Base-by-base conservation (phyloP, 2,329 filamentous ascomycete species). In the Parastagonospora nodorum region DNA sequence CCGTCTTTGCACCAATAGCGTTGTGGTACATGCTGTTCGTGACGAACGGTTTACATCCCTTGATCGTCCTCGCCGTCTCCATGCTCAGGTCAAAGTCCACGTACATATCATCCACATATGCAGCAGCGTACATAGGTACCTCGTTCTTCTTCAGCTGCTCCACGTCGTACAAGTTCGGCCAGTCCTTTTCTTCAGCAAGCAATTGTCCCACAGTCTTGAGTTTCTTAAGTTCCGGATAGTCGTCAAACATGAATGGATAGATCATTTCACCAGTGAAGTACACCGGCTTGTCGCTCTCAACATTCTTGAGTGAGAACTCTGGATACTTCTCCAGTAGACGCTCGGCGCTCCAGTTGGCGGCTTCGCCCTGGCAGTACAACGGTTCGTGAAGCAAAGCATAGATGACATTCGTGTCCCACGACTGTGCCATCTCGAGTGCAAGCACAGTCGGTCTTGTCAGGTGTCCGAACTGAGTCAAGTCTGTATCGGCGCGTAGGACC, bases 231-330 rank as follows among this genome's bases (percentile, higher is more conserved):
- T 95, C 91, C 1, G 84, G 79, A 66, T 90, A 93, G 12, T 87
- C 87, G 32, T 92, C 85, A 60, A 96, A 92, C 80, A 92, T 89
- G 73, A 89, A 88, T 1, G 89, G 88, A 71, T 86, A 96, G 43
- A 96, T 84, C 91, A 96, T 97, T 76, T 97, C 93, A 52, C 92
- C 92, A 0, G 90, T 91, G 75, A 97, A 96, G 72, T 83, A 89
- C 16, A 94, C 77, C 0, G 87, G 86, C 2, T 76, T 68, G 5
- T 77, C 71, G 0, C 69, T 69, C 8, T 76, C 58, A 32, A 73
- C 64, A 7, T 71, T 72, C 2, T 77, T 43, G 6, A 61, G 50
- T 1, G 55, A 58, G 69, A 84, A 85, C 12, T 74, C 74, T 0
- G 77, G 68, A 53, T 75, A 75, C 62, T 51, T 73, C 57, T 80